These are phyloP conservation scores for Hylodesmum podocarpum DNA, from an alignment of 306 rosid species.

Conservation along the genomic window DNA sequence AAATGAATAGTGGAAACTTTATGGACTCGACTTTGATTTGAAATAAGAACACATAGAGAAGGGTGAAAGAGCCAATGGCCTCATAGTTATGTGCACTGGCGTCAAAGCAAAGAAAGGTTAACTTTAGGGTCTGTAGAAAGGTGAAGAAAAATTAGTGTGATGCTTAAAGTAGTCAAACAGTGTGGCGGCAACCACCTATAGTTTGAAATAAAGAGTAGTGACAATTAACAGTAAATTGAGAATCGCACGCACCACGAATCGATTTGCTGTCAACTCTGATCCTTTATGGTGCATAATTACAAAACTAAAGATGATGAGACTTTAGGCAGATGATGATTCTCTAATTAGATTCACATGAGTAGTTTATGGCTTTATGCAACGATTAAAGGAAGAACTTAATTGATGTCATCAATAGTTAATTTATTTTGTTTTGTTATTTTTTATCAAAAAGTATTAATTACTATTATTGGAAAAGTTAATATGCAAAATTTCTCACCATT, in stretches of 20 bases:
- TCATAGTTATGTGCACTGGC: slow-evolving; percentile 26
- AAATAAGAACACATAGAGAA: slow-evolving; percentile 29
- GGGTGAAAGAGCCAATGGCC: slow-evolving; percentile 12
- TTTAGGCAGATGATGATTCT: not conserved
- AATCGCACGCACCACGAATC: not conserved
- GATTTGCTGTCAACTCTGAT: slow-evolving; percentile 11
- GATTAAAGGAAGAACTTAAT: not conserved
- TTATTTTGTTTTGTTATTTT: too few species aligned
- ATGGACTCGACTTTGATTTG: slow-evolving; percentile 35
- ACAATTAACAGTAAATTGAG: slow-evolving; percentile 7
- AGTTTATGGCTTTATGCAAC: not conserved
- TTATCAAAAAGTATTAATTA: too few species aligned
- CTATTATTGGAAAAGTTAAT: too few species aligned
- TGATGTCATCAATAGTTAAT: too few species aligned
- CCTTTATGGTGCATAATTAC: not conserved
- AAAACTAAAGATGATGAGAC: slow-evolving; percentile 18
- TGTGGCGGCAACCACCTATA: slow-evolving; percentile 11
- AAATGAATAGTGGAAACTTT: slow-evolving; percentile 2
- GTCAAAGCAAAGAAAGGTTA: slow-evolving; percentile 28
- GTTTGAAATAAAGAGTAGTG: not conserved
- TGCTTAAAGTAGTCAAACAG: slow-evolving; percentile 26
- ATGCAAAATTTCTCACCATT: too few species aligned
- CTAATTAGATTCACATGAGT: not conserved
- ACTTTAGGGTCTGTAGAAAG: slow-evolving; percentile 32
- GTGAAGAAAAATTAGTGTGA: slow-evolving; percentile 21